Base-by-base conservation (phyloP, 306 rosid genomes). In the Rubus idaeus region DNA sequence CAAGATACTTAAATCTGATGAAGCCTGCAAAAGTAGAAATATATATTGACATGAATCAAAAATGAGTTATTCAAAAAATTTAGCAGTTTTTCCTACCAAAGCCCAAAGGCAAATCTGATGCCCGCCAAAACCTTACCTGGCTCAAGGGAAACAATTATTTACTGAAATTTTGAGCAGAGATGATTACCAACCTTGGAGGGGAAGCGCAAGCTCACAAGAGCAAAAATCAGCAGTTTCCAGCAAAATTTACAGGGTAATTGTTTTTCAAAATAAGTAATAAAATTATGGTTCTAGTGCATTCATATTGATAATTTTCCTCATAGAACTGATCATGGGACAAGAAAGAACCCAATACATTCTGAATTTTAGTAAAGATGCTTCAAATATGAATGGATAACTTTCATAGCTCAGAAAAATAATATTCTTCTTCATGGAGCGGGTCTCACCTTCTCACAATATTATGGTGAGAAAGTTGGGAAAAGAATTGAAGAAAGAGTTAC, bases 41-140 rank as follows among this genome's bases (percentile, higher is more conserved):
- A n/a, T n/a, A n/a, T n/a, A n/a, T n/a, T n/a, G n/a, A n/a, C n/a
- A n/a, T n/a, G n/a, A n/a, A n/a, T n/a, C n/a, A n/a, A n/a, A n/a
- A n/a, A n/a, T n/a, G n/a, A n/a, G n/a, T n/a, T n/a, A n/a, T n/a
- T n/a, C n/a, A n/a, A n/a, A n/a, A n/a, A n/a, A n/a, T n/a, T 58
- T 45, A 74, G 77, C 77, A 74, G 77, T 60, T 60, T 74, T 74
- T 74, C 77, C 77, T 74, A 60, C 17, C 77, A 74, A 74, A 74
- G 69, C 69, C 72, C 77, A 74, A 74, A 60, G 70, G 70, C 69
- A 74, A 60, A 60, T 74, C 77, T 58, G n/a, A 74, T 74, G 69
- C 69, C 50, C 35, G 46, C 77, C 69, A 74, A 41, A 74, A 74
- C 58, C 77, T 74, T 74, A 74, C 77, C 69, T 45, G 77, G 55